Percentiles rank a stretch among this genome's conserved stretches.
phyloP scores from a whole-genome alignment of 2,329 filamentous ascomycete genomes.

The Scytalidium sp. region DNA sequence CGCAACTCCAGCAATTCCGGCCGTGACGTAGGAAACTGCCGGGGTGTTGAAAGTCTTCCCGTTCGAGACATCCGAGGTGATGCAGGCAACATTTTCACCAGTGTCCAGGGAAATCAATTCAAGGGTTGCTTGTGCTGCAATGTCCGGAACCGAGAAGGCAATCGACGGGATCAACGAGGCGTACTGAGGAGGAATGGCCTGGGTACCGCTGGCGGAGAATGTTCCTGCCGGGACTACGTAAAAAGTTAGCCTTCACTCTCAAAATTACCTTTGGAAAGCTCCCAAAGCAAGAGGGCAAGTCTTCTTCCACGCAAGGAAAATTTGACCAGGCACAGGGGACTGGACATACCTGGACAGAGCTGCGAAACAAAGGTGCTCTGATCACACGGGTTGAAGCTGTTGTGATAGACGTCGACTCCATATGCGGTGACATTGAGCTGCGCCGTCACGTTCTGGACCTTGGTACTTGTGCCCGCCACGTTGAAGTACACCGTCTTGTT shows the following conservation, averaged over 20 bases:
- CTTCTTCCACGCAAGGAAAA: background rate
- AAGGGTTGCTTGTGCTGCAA: slow-evolving; percentile 81
- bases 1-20: slow-evolving; percentile 81
- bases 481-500: slow-evolving; percentile 76
- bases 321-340: no score
- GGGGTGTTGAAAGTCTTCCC: slow-evolving; percentile 76
- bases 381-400: slow-evolving; percentile 81
- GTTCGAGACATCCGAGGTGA: slow-evolving; percentile 78
- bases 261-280: background rate
- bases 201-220: slow-evolving; percentile 71
- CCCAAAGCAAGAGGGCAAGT: no score
- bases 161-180: slow-evolving; percentile 78
- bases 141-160: slow-evolving; percentile 86
- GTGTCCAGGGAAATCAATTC: slow-evolving; percentile 63
- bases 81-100: slow-evolving; percentile 70
- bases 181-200: slow-evolving; percentile 69
- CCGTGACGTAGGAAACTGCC: slow-evolving; percentile 80
- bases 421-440: slow-evolving; percentile 62
- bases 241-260: slow-evolving; percentile 14
- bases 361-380: slow-evolving; percentile 61
- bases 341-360: slow-evolving; percentile 73
- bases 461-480: slow-evolving; percentile 71
- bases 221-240: slow-evolving; percentile 64
- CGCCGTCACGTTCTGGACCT: slow-evolving; percentile 77
- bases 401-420: slow-evolving; percentile 74